A percentile compares a stretch with the other conserved stretches of the same genome.
These are phyloP conservation scores for Neoascochyta sp. DNA, from an alignment of 2,329 filamentous ascomycete species.

Conservation along the genomic window DNA sequence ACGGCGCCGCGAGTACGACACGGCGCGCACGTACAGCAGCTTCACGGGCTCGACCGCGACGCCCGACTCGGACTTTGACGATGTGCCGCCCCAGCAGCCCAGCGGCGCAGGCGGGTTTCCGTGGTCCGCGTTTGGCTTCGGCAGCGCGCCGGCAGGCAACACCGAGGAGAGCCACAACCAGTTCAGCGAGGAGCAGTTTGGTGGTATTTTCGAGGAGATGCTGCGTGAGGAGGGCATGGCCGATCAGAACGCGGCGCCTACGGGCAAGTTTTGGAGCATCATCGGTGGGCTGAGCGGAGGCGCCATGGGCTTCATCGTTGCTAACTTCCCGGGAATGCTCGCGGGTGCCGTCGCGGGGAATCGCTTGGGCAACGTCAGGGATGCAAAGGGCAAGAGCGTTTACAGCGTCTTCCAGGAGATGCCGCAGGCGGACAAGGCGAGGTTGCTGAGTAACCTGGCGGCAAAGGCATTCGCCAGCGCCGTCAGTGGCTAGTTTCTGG, in stretches of 20 bases:
- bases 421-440: conserved; percentile 75
- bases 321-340: conserved; percentile 82
- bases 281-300: conserved; percentile 83
- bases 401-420: conserved; percentile 88
- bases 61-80: conserved; percentile 47
- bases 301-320: conserved; percentile 90
- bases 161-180: conserved; percentile 50
- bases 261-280: conserved; percentile 78
- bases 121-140: conserved; percentile 66
- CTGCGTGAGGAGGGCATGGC: conserved; percentile 62
- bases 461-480: conserved; percentile 81
- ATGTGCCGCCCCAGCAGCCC: too few species aligned
- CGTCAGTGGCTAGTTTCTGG: conserved; percentile 6
- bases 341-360: conserved; percentile 93
- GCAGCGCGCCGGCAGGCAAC: conserved; percentile 42
- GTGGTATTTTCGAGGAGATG: conserved; percentile 59
- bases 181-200: conserved; percentile 76
- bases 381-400: conserved; percentile 91
- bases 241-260: conserved; percentile 60
- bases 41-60: conserved; percentile 43
- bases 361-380: conserved; percentile 80
- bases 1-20: conserved; percentile 80
- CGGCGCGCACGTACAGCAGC: conserved; percentile 58
- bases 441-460: conserved; percentile 77
- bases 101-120: conserved; percentile 58